Base-by-base conservation (phyloP, 768 basidiomycete species). In the Lenzites betulinus region DNA sequence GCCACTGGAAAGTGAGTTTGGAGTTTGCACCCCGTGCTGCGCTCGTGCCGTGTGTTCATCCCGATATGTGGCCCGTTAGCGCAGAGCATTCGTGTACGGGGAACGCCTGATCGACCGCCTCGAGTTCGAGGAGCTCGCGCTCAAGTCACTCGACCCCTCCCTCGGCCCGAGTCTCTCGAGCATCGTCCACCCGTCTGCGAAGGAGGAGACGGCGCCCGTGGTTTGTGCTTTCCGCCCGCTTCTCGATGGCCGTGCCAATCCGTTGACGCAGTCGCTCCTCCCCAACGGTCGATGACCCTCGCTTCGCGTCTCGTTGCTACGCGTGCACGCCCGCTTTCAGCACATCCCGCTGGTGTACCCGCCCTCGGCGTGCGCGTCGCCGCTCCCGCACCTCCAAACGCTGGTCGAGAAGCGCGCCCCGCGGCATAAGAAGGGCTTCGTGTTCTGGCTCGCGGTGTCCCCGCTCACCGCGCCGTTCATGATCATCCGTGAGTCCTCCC, bases 121-220 rank as follows among this genome's bases (percentile, higher is more conserved):
- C 62, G 92, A 92, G 51, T 92, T 92, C 64, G 92, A 93, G 72
- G 91, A 93, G 71, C 78, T 88, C 36, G 86, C 85, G 8, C 77
- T 93, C 66, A 89, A 89, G 71, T 79, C 82, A 33, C 74, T 93
- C 33, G 87, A 92, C 66, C 85, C 89, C 18, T 83, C 87, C 11
- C 66, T 88, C 48, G 88, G 85, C 0, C 89, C 89, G 13, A 70
- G 66, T 38, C 59, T 71, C 39, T 59, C 65, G 9, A 44, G 54
- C n/a, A 58, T 65, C 39, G 64, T 64, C 16, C 57, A 60, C 43
- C 22, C 41, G 52, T 28, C 60, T 38, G 39, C 39, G 43, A 54
- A 69, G 49, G 47, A 39, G 30, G 58, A 30, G 61, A 58, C 28
- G 33, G 46, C 51, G 25, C 62, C 66, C 13, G 62, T 48, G 64